Evolutionary conservation across 1,284 basidiomycete genomes (phyloP), one percentile per base, ranked within the genome.

Genomic region (Pseudozyma flocculosa): DNA sequence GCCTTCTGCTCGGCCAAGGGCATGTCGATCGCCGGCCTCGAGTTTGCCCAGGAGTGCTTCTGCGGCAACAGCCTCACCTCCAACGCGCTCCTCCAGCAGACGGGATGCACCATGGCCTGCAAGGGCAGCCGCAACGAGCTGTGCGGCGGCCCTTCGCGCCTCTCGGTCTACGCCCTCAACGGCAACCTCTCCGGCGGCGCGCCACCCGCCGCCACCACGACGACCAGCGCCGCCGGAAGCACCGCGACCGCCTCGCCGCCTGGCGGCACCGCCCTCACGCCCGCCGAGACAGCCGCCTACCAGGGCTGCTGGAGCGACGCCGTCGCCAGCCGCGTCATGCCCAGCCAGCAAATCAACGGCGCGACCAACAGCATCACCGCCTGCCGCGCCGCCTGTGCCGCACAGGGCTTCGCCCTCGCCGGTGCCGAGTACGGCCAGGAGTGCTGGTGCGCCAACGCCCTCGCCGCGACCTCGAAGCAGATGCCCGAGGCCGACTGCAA

Each of bases 111-210:
- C 21, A 23, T 34, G 24, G 21, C 37, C 3, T 57, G 54, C 43
- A 14, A 32, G 13, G 48, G 49, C 5, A 46, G 24, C 59, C 79
- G 79, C 43, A 79, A 80, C 2, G 83, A 87, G 67, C 84, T 84
- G 50, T 88, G 88, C 65, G 87, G 88, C 39, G 88, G 87, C 29
- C 83, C 87, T 3, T 73, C 84, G 84, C 34, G 81, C 80, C 0
- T 74, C 72, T 15, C 82, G 81, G 22, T 82, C 87, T 23, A 84
- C 84, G 0, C 71, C 75, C 3, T 79, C 80, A n/a, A 81, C 62
- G 61, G 0, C 83, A 82, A 43, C 78, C 64, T 80, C 3, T 18
- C 50, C 9, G 30, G 29, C 29, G 29, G 29, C 5, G 29, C 29
- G 29, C 29, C 29, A 29, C 29, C 29, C 29, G 5, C 29, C 29